phyloP scores from a whole-genome alignment of 2,329 filamentous ascomycete genomes.

The Parastagonospora avenae region DNA sequence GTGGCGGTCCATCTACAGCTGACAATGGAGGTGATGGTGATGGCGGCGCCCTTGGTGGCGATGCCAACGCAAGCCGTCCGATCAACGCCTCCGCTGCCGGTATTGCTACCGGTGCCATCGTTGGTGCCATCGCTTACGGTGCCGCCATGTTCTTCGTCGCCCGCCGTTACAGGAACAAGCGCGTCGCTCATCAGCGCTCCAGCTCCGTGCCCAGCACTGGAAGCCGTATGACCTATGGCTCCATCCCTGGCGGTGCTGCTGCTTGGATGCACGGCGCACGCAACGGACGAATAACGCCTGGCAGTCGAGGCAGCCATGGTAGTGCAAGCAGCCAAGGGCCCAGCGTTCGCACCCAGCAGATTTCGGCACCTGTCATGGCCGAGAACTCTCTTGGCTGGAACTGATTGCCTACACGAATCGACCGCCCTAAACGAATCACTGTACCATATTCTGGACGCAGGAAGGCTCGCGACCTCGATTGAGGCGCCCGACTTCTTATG shows the following conservation, averaged over 20 bases:
- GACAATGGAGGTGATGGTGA: constrained; percentile 41
- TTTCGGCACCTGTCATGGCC: constrained; percentile 87
- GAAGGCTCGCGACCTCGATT: constrained; percentile 3
- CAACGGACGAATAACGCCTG: constrained; percentile 46
- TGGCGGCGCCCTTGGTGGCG: constrained; percentile 57
- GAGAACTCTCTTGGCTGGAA: constrained; percentile 98
- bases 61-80: constrained; percentile 59
- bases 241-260: constrained; percentile 51
- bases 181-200: constrained; percentile 74
- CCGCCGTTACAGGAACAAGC: constrained; percentile 86
- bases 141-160: constrained; percentile 94
- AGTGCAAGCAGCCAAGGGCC: constrained; percentile 67
- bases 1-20: constrained; percentile 41
- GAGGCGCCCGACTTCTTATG: constrained; percentile 16
- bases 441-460: constrained; percentile 35
- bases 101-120: constrained; percentile 78
- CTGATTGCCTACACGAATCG: constrained; percentile 53
- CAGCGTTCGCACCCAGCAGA: constrained; percentile 70
- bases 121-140: constrained; percentile 83
- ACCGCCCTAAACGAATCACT: constrained; percentile 26
- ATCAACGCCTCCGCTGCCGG: constrained; percentile 67
- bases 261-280: constrained; percentile 55
- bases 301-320: constrained; percentile 46
- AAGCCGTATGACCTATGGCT: constrained; percentile 53
- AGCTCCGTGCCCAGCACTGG: constrained; percentile 75